phyloP scores from a whole-genome alignment of 139 green algal species.

The Coelastrella sp. region DNA sequence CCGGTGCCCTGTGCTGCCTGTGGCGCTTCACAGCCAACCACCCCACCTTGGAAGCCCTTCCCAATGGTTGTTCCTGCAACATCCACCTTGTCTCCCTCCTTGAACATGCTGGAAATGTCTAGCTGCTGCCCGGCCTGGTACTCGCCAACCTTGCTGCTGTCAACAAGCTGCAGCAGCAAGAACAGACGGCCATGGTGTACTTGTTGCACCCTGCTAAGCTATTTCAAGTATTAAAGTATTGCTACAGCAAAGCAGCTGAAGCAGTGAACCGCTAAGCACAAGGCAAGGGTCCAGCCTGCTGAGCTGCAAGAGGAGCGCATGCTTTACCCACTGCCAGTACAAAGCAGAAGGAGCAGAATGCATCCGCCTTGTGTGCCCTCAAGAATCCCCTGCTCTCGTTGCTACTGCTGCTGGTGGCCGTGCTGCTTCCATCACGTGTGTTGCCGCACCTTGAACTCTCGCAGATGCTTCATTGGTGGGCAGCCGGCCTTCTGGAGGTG shows the following conservation, averaged over 20 bases:
- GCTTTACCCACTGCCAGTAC: too few species aligned
- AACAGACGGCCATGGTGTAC: not conserved
- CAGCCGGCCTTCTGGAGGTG: constrained; percentile 91
- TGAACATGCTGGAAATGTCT: constrained; percentile 89
- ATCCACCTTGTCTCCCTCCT: constrained; percentile 93
- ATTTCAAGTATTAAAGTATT: not conserved
- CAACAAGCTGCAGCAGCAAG: constrained; percentile 68
- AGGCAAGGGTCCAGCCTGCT: too few species aligned
- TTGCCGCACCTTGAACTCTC: constrained; percentile 90
- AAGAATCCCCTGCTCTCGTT: not conserved
- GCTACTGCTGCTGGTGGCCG: not conserved
- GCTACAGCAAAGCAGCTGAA: not conserved
- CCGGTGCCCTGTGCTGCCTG: not conserved
- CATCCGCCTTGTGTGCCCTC: too few species aligned
- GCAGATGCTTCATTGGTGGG: constrained; percentile 83
- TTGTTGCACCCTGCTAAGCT: not conserved
- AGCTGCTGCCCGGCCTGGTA: constrained; percentile 90
- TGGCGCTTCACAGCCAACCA: not conserved
- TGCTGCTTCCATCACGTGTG: not conserved
- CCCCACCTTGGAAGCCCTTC: constrained; percentile 92
- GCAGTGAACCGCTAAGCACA: not conserved
- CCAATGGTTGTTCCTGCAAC: constrained; percentile 91
- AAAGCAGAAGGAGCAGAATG: too few species aligned
- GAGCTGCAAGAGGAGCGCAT: too few species aligned
- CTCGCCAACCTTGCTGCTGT: constrained; percentile 55